Percentiles rank a stretch among this genome's conserved stretches.
Evolutionary conservation across 257 asterid genomes (phyloP).

Genomic region (Verbena officinalis): DNA sequence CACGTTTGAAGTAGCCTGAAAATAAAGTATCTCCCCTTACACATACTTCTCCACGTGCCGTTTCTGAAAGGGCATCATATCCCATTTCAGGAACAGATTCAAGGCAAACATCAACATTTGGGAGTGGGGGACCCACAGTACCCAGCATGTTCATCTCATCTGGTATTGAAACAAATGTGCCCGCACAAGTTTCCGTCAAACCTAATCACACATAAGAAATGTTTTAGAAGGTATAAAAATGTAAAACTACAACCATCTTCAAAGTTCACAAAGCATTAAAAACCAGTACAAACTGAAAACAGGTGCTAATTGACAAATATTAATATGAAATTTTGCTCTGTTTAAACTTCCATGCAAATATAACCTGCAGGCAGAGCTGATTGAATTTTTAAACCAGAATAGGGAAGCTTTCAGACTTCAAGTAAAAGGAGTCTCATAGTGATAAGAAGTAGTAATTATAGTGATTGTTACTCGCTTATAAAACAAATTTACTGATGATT

Average conservation of each 20-base stretch:
- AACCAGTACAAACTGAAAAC: neutral
- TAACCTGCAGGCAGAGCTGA: neutral
- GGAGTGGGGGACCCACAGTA: constrained; percentile 77
- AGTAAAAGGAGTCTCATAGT: neutral
- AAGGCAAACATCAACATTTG: constrained; percentile 71
- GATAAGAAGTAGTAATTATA: neutral
- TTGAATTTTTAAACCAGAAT: neutral
- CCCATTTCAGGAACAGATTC: constrained; percentile 87
- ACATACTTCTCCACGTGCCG: constrained; percentile 75
- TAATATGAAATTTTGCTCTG: neutral
- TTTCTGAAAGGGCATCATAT: constrained; percentile 63
- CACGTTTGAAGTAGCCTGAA: constrained; percentile 71
- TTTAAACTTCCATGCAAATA: neutral
- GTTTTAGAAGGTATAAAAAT: neutral
- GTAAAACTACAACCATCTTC: neutral
- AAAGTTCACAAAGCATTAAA: neutral
- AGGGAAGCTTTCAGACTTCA: neutral
- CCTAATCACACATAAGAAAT: constrained; percentile 43
- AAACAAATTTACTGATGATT: neutral
- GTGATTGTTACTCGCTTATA: neutral
- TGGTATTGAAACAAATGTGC: constrained; percentile 68
- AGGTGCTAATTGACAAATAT: neutral
- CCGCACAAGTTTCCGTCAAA: constrained; percentile 78
- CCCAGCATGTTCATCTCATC: constrained; percentile 62
- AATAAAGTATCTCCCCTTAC: constrained; percentile 64